Percentiles rank a stretch among this genome's conserved stretches.
Conservation (phyloP, 805 yeast species). For the Candida methanosorbosa region DNA sequence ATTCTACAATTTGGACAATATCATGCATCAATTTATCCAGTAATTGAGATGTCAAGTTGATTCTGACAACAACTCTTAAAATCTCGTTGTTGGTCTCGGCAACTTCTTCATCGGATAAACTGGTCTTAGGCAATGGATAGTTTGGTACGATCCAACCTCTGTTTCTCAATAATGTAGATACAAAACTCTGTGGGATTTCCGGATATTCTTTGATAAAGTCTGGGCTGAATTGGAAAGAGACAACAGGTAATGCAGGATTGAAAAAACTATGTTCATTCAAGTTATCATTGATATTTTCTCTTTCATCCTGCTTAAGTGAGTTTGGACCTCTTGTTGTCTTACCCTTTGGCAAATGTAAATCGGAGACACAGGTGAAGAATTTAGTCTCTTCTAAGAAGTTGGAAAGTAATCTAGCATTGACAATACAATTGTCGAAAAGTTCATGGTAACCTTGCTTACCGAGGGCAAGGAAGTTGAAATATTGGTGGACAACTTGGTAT, state of each 20-base stretch:
- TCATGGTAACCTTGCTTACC: constrained; percentile 68
- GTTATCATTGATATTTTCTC: constrained; percentile 8
- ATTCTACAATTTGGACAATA: constrained; percentile 42
- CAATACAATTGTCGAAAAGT: constrained; percentile 52
- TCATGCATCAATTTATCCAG: constrained; percentile 59
- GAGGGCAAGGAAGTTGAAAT: constrained; percentile 63
- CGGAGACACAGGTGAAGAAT: constrained; percentile 65
- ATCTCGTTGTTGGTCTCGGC: constrained; percentile 44
- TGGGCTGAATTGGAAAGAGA: constrained; percentile 68
- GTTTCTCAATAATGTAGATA: constrained; percentile 65
- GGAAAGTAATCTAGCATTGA: constrained; percentile 65
- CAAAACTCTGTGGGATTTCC: constrained; percentile 71
- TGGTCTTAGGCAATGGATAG: constrained; percentile 60
- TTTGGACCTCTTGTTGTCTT: constrained; percentile 16
- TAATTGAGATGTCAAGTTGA: constrained; percentile 52
- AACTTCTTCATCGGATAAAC: constrained; percentile 35
- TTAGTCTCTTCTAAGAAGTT: constrained; percentile 54
- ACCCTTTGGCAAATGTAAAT: constrained; percentile 58
- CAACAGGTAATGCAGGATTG: constrained; percentile 82
- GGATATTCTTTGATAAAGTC: constrained; percentile 54
- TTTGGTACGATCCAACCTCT: constrained; percentile 87
- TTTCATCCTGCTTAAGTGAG: constrained; percentile 8
- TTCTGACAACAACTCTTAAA: constrained; percentile 76
- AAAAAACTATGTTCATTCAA: constrained; percentile 33
- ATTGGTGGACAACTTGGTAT: constrained; percentile 82